Conservation (phyloP, 2,329 filamentous ascomycete species). For the Stachybotrys chartarum region DNA sequence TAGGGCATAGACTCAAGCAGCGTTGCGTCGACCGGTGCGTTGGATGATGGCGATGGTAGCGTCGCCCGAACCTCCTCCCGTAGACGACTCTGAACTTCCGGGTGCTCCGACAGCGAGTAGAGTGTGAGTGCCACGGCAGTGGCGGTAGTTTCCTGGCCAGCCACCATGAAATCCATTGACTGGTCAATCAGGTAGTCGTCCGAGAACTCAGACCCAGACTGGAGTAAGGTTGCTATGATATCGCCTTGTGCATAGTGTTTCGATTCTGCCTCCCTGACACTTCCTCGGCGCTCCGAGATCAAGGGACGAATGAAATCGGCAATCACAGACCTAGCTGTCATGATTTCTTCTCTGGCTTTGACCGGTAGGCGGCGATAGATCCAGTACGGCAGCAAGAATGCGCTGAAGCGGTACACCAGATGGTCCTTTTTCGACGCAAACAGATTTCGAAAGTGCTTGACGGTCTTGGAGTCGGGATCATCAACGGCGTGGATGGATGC, state of each 20-base stretch:
- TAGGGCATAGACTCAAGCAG: constrained; percentile 6
- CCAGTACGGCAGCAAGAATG: constrained; percentile 4
- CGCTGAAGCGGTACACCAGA: constrained; percentile 4
- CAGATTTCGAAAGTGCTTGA: constrained; percentile 8
- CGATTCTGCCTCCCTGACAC: neutral
- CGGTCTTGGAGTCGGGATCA: constrained; percentile 2
- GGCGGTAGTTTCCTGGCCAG: neutral
- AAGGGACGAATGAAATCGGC: constrained; percentile 7
- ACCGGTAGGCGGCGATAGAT: constrained; percentile 6
- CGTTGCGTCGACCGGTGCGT: neutral
- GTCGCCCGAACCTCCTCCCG: neutral
- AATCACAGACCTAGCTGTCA: constrained; percentile 6
- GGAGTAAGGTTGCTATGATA: constrained; percentile 8
- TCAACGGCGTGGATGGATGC: constrained; percentile 8
- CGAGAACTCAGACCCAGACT: constrained; percentile 5
- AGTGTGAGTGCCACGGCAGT: constrained; percentile 1
- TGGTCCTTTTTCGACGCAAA: constrained; percentile 6
- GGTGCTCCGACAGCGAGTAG: constrained; percentile 1
- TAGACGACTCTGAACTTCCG: neutral
- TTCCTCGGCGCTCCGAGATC: constrained; percentile 6
- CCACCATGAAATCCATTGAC: constrained; percentile 2
- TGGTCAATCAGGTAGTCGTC: constrained; percentile 7
- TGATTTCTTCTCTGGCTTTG: constrained; percentile 6
- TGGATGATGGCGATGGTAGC: neutral
- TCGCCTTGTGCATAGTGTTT: constrained; percentile 6